phyloP scores from a whole-genome alignment of 495 filamentous ascomycete species.

The Lasiosphaeris hirsuta region DNA sequence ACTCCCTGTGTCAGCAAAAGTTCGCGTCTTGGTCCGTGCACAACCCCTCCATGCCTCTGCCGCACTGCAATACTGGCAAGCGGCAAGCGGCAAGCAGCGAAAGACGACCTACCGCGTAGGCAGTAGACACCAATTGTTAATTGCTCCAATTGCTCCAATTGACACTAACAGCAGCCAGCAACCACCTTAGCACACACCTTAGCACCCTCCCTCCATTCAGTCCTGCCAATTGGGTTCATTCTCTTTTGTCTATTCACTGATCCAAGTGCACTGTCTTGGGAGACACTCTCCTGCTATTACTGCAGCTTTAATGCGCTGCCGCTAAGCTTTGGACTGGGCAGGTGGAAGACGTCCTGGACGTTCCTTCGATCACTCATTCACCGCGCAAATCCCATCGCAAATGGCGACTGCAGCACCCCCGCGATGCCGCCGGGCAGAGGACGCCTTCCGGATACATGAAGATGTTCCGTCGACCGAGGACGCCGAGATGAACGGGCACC shows the following conservation, averaged over 20 bases:
- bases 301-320: conserved; percentile 6
- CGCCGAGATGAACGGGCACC: conserved; percentile 34
- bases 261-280: background rate
- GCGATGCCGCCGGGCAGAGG: conserved; percentile 20
- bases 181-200: conserved; percentile 6
- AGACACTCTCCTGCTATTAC: background rate
- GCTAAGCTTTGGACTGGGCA: conserved; percentile 8
- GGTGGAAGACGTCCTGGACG: conserved; percentile 1
- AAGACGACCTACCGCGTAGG: background rate
- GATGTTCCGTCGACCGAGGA: conserved; percentile 36
- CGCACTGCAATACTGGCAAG: background rate
- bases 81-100: background rate
- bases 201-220: background rate
- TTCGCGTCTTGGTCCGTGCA: conserved; percentile 26
- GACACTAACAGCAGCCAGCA: background rate
- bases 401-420: conserved; percentile 24
- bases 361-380: conserved; percentile 5
- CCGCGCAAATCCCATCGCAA: background rate
- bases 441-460: conserved; percentile 42
- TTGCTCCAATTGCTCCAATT: background rate
- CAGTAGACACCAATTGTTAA: too few species aligned
- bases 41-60: conserved; percentile 20
- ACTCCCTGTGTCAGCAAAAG: background rate
- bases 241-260: too few species aligned
- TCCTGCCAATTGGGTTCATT: conserved; percentile 13